A percentile compares a stretch with the other conserved stretches of the same genome.
These are phyloP conservation scores for Dendrostoma leiphaemia DNA, from an alignment of 2,329 filamentous ascomycete species.

Conservation along the genomic window DNA sequence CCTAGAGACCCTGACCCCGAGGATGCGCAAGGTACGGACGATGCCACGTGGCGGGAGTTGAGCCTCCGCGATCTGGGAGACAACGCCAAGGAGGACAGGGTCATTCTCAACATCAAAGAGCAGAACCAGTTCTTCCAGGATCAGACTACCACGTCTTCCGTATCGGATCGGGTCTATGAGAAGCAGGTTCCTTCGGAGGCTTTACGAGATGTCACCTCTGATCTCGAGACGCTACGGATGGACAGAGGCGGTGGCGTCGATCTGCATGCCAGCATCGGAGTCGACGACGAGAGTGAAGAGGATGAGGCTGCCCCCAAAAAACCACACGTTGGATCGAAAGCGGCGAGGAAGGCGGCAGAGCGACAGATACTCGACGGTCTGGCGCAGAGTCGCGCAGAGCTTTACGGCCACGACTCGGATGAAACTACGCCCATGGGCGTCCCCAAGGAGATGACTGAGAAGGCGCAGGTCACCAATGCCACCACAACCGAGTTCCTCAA, in stretches of 20 bases:
- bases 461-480: constrained; percentile 72
- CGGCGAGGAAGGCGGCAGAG: constrained; percentile 63
- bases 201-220: constrained; percentile 60
- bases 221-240: constrained; percentile 53
- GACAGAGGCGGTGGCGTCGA: constrained; percentile 53
- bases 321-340: constrained; percentile 66
- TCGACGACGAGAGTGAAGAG: constrained; percentile 68
- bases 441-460: constrained; percentile 54
- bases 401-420: constrained; percentile 49
- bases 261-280: constrained; percentile 63
- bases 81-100: constrained; percentile 70
- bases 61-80: constrained; percentile 77
- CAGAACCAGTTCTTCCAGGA: constrained; percentile 79
- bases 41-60: constrained; percentile 72
- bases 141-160: constrained; percentile 45
- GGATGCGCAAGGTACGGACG: constrained; percentile 65
- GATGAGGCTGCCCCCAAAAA: constrained; percentile 53
- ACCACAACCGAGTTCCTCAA: constrained; percentile 95
- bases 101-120: constrained; percentile 84
- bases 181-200: constrained; percentile 70
- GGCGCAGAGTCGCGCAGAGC: constrained; percentile 57
- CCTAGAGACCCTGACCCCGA: constrained; percentile 71
- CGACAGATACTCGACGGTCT: constrained; percentile 66
- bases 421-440: constrained; percentile 54
- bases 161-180: constrained; percentile 54